These are phyloP conservation scores for Luvunga scandens DNA, from an alignment of 345 rosid species.

Conservation along the genomic window DNA sequence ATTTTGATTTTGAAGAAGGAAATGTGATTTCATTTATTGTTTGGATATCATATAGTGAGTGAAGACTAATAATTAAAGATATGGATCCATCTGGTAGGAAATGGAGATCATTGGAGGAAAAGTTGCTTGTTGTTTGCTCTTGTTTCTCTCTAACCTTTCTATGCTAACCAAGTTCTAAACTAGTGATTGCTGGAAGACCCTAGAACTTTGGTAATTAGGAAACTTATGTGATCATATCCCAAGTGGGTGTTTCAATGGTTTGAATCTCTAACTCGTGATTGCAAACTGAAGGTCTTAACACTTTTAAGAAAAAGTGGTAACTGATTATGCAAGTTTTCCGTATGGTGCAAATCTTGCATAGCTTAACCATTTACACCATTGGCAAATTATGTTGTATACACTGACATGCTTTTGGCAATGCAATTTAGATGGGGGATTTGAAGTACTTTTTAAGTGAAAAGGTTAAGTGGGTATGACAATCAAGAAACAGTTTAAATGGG, in stretches of 20 bases:
- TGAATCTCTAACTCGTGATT: background rate
- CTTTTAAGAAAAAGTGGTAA: background rate
- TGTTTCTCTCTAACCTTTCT: background rate
- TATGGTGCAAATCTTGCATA: background rate
- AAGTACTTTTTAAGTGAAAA: background rate
- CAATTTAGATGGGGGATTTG: background rate
- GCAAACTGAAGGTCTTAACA: background rate
- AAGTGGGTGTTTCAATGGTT: background rate
- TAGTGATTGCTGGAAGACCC: background rate
- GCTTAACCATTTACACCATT: background rate
- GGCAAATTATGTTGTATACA: background rate
- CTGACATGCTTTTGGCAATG: constrained; percentile 1
- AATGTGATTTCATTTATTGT: background rate
- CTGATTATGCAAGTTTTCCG: background rate
- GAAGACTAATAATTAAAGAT: background rate
- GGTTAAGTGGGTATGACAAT: background rate
- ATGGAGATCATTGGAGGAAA: background rate
- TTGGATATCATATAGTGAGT: background rate
- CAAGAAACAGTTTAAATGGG: background rate
- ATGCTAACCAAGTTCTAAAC: background rate
- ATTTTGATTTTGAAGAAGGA: background rate
- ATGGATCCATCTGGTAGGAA: background rate
- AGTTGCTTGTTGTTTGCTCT: background rate
- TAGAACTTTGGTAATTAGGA: background rate
- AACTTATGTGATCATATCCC: background rate